Conservation (phyloP, 2,329 filamentous ascomycete species). For the Colletotrichum lupini region DNA sequence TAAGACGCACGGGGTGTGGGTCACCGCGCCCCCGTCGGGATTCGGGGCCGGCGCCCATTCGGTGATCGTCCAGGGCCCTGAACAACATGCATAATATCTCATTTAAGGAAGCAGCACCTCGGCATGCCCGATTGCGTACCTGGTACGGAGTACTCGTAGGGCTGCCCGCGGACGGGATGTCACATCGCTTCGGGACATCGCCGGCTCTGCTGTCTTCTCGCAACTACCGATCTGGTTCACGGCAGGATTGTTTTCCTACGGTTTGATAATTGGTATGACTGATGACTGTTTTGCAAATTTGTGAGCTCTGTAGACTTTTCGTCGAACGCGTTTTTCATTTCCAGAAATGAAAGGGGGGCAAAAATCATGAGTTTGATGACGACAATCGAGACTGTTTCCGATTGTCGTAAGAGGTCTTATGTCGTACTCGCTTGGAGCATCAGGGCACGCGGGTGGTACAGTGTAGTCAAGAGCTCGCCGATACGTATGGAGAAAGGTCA, state of each 20-base stretch:
- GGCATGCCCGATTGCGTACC: constrained; percentile 10
- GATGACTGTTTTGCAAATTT: too few species aligned
- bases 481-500: too few species aligned
- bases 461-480: too few species aligned
- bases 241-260: background rate
- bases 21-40: background rate
- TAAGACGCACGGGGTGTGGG: constrained; percentile 9
- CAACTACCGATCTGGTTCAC: background rate
- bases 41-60: constrained; percentile 25
- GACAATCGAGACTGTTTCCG: too few species aligned
- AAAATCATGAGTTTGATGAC: too few species aligned
- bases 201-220: background rate
- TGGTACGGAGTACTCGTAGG: background rate
- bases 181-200: background rate
- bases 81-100: constrained; percentile 23
- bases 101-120: constrained; percentile 7
- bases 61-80: background rate
- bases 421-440: too few species aligned
- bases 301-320: too few species aligned
- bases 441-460: too few species aligned
- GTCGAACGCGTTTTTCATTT: too few species aligned
- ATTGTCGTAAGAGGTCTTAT: too few species aligned
- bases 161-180: background rate
- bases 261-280: background rate
- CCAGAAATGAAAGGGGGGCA: too few species aligned